These are phyloP conservation scores for Paramecium caudatum DNA, from an alignment of 73 alveolate species.

Conservation along the genomic window DNA sequence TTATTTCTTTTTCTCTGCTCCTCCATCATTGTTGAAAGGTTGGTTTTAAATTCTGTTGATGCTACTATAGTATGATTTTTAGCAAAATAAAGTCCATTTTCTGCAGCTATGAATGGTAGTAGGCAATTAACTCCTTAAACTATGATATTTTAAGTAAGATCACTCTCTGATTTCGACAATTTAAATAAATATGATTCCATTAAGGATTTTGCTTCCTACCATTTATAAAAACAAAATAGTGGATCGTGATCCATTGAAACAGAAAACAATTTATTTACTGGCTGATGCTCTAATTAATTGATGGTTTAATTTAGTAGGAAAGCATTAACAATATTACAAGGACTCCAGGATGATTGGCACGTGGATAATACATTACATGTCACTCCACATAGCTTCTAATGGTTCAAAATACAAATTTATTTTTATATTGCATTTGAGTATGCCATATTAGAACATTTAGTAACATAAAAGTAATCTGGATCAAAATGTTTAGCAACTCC, in stretches of 20 bases:
- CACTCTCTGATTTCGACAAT: background rate
- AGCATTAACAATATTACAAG: background rate
- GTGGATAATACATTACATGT: background rate
- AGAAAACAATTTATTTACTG: background rate
- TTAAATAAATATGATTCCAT: background rate
- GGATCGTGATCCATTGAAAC: conserved; percentile 12
- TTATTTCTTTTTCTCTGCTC: conserved; percentile 19
- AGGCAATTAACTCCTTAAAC: background rate
- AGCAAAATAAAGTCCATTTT: conserved; percentile 2
- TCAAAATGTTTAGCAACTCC: conserved; percentile 22
- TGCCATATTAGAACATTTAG: background rate
- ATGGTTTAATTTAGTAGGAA: background rate
- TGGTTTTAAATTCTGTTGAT: background rate
- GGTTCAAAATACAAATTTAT: background rate
- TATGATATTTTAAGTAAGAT: background rate
- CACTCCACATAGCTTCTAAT: background rate
- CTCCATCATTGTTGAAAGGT: background rate
- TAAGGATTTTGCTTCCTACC: background rate
- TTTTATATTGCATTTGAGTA: background rate
- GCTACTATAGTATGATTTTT: background rate
- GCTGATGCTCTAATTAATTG: background rate
- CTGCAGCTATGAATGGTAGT: conserved; percentile 22
- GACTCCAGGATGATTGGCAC: background rate
- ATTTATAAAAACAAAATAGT: background rate
- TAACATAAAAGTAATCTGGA: conserved; percentile 19